phyloP scores from a whole-genome alignment of 2,329 filamentous ascomycete species.

The Biscogniauxia sp. region DNA sequence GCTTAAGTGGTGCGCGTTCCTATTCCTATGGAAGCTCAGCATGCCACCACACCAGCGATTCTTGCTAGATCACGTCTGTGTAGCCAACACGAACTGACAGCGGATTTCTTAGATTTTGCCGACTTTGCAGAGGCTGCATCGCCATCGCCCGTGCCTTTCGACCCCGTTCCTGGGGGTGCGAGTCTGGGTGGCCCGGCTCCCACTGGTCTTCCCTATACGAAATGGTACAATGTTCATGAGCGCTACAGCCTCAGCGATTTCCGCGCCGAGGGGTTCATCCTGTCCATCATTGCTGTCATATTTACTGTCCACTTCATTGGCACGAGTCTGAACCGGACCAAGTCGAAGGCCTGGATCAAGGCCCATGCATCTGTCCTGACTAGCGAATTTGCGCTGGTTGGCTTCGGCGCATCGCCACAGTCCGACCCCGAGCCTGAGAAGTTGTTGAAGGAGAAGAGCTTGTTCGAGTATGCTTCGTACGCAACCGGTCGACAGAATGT shows the following conservation, averaged over 20 bases:
- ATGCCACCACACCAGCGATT: neutral
- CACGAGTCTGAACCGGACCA: slow-evolving; percentile 72
- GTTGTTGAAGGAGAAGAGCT: slow-evolving; percentile 79
- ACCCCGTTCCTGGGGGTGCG: slow-evolving; percentile 45
- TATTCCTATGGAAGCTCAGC: neutral
- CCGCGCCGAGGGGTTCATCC: slow-evolving; percentile 78
- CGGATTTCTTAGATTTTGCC: slow-evolving; percentile 74
- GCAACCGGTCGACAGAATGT: slow-evolving; percentile 90
- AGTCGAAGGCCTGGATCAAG: slow-evolving; percentile 76
- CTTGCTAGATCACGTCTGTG: slow-evolving; percentile 11
- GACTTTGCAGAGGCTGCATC: slow-evolving; percentile 83
- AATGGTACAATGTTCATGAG: slow-evolving; percentile 97
- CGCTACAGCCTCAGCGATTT: slow-evolving; percentile 82
- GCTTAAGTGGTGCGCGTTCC: neutral
- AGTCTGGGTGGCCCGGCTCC: slow-evolving; percentile 46
- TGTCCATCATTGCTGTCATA: slow-evolving; percentile 71
- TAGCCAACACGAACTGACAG: slow-evolving; percentile 14
- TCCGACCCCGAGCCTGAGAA: slow-evolving; percentile 50
- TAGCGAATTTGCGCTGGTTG: slow-evolving; percentile 83
- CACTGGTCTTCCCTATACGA: slow-evolving; percentile 69
- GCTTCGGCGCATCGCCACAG: slow-evolving; percentile 63
- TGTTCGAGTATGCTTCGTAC: slow-evolving; percentile 84
- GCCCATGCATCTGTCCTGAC: slow-evolving; percentile 70
- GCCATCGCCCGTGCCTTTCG: slow-evolving; percentile 53
- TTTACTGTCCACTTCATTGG: slow-evolving; percentile 80